Percentiles rank a stretch among this genome's conserved stretches.
Conservation (phyloP, 2,329 filamentous ascomycete species). For the Fusarium nisikadoi region DNA sequence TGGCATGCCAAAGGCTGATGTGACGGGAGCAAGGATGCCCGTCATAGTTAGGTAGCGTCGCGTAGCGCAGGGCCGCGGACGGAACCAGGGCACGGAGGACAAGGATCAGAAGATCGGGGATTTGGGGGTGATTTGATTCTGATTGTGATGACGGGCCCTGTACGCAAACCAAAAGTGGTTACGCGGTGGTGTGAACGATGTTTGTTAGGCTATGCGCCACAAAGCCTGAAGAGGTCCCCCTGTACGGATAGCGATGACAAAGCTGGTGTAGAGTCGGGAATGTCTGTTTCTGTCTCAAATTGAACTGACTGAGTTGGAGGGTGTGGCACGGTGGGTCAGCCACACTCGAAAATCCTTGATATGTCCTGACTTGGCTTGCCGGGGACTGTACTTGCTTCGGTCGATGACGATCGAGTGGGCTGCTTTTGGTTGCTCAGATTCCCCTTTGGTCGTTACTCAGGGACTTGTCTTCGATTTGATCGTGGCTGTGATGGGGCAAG, state of each 20-base stretch:
- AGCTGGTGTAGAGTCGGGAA: not conserved
- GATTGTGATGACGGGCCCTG: conserved; percentile 7
- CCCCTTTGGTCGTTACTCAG: conserved; percentile 16
- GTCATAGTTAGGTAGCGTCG: conserved; percentile 42
- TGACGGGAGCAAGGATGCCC: conserved; percentile 47
- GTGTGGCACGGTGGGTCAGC: conserved; percentile 39
- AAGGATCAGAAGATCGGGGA: not conserved
- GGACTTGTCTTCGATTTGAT: conserved; percentile 16
- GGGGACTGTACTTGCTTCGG: conserved; percentile 11
- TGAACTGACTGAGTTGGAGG: conserved; percentile 7
- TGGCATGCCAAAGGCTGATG: conserved; percentile 50
- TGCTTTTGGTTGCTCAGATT: conserved; percentile 26
- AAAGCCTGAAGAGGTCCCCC: too few relatives aligned
- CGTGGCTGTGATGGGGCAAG: conserved; percentile 20
- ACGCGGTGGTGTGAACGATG: too few relatives aligned
- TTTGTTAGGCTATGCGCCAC: too few relatives aligned
- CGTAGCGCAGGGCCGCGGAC: not conserved
- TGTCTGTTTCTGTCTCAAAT: not conserved
- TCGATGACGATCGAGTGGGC: conserved; percentile 38
- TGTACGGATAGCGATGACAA: too few relatives aligned
- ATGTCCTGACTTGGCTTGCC: conserved; percentile 18
- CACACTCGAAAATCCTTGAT: conserved; percentile 33
- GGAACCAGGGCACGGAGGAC: not conserved
- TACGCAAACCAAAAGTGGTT: too few relatives aligned
- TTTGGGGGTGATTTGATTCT: conserved; percentile 5